phyloP scores from a whole-genome alignment of 352 stramenopile species.

The Phytophthora sp. region DNA sequence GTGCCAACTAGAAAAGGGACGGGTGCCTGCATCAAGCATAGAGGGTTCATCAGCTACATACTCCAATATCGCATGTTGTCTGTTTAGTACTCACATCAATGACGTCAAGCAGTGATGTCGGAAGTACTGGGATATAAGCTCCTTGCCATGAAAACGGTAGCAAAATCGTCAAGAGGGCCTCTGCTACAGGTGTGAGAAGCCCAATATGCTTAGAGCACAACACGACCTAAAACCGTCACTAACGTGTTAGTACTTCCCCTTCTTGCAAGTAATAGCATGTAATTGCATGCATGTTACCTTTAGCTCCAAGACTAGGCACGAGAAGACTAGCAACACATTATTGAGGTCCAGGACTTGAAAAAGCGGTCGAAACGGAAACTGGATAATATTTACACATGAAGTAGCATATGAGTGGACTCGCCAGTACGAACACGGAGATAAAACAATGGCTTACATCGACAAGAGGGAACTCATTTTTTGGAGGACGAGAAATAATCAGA shows the following conservation, averaged over 20 bases:
- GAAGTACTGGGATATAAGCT: slow-evolving; percentile 94
- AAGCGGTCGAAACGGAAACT: slow-evolving; percentile 94
- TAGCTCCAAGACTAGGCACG: slow-evolving; percentile 89
- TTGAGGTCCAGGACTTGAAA: slow-evolving; percentile 93
- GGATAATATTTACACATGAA: neutral
- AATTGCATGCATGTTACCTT: slow-evolving; percentile 53
- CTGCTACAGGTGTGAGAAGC: slow-evolving; percentile 90
- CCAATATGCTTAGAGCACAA: slow-evolving; percentile 91
- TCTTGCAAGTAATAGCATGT: neutral
- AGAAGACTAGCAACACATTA: slow-evolving; percentile 93
- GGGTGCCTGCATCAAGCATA: slow-evolving; percentile 64
- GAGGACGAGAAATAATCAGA: slow-evolving; percentile 85
- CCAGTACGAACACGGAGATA: neutral
- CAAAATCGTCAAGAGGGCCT: slow-evolving; percentile 91
- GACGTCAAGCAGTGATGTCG: slow-evolving; percentile 91
- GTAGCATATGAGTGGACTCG: neutral
- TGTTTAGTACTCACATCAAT: slow-evolving; percentile 79
- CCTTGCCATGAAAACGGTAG: slow-evolving; percentile 96
- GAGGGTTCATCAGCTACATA: neutral
- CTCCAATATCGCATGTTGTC: neutral
- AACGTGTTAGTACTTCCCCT: neutral
- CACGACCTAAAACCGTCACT: slow-evolving; percentile 66
- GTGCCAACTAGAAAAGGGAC: slow-evolving; percentile 95
- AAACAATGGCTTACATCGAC: slow-evolving; percentile 66
- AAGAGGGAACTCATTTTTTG: slow-evolving; percentile 92